A percentile compares a stretch with the other conserved stretches of the same genome.
These are phyloP conservation scores for Zygosaccharomyces pseudorouxii DNA, from an alignment of 805 yeast genomes.

Conservation along the genomic window DNA sequence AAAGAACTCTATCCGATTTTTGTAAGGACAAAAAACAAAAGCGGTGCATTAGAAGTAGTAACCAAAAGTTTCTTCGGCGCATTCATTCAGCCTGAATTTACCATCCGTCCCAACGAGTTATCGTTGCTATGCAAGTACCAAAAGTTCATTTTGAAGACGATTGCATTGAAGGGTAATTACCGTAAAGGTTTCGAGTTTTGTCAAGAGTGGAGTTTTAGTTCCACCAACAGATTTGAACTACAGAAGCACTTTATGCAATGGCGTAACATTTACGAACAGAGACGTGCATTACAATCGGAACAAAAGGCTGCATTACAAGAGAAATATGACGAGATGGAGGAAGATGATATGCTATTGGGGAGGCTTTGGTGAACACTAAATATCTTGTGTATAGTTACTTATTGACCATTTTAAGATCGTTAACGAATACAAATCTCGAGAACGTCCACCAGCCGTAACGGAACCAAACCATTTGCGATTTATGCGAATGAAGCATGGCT, in stretches of 20 bases:
- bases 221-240: constrained; percentile 14
- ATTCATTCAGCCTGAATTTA: constrained; percentile 9
- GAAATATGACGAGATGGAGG: constrained; percentile 26
- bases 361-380: constrained; percentile 26
- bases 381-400: constrained; percentile 10
- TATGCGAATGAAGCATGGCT: constrained; percentile 79
- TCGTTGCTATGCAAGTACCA: constrained; percentile 20
- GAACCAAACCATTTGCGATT: constrained; percentile 92
- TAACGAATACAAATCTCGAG: constrained; percentile 72
- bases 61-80: constrained; percentile 8
- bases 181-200: constrained; percentile 20
- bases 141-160: constrained; percentile 18
- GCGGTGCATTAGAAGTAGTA: constrained; percentile 19
- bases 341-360: constrained; percentile 31
- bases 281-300: constrained; percentile 7
- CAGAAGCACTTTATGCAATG: constrained; percentile 11
- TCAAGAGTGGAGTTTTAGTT: constrained; percentile 20
- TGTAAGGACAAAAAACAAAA: constrained; percentile 16
- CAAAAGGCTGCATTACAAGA: constrained; percentile 6
- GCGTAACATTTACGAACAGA: constrained; percentile 5
- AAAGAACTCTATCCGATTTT: constrained; percentile 17
- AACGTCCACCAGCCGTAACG: constrained; percentile 80
- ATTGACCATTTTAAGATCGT: constrained; percentile 45
- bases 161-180: constrained; percentile 16
- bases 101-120: constrained; percentile 9